These are phyloP conservation scores for Microascus cirrosus DNA, from an alignment of 2,329 filamentous ascomycete genomes.

Conservation along the genomic window DNA sequence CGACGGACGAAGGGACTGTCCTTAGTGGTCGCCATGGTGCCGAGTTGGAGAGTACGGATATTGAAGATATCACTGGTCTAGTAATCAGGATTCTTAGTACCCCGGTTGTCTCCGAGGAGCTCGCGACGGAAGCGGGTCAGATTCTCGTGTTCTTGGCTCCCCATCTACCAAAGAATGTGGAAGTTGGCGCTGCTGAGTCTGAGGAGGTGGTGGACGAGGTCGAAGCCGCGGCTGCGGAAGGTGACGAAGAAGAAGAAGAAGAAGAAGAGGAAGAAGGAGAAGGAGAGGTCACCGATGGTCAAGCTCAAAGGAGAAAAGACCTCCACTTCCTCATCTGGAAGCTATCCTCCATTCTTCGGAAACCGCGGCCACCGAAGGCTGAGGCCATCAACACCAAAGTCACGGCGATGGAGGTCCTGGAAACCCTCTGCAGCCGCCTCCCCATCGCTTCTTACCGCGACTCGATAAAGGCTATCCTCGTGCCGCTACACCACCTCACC, in stretches of 20 bases:
- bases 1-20: conserved; percentile 41
- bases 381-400: conserved; percentile 61
- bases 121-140: conserved; percentile 70
- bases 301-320: not conserved
- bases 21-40: conserved; percentile 63
- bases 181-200: conserved; percentile 15
- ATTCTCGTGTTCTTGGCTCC: conserved; percentile 74
- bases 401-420: conserved; percentile 63
- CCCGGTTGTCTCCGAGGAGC: conserved; percentile 52
- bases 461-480: conserved; percentile 49
- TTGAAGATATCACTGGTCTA: conserved; percentile 46
- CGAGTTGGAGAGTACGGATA: conserved; percentile 49
- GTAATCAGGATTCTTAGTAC: conserved; percentile 46
- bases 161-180: conserved; percentile 25
- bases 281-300: conserved; percentile 11
- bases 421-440: conserved; percentile 55
- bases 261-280: conserved; percentile 20
- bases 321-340: conserved; percentile 69
- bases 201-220: conserved; percentile 36
- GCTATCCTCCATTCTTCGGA: conserved; percentile 66
- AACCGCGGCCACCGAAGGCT: conserved; percentile 55
- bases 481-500: conserved; percentile 68
- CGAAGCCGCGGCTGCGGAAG: conserved; percentile 26
- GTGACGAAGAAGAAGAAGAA: conserved; percentile 21
- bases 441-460: conserved; percentile 44